Percentiles rank a stretch among this genome's conserved stretches.
phyloP scores from a whole-genome alignment of 2,329 filamentous ascomycete species.

The Cladosporium sp. region DNA sequence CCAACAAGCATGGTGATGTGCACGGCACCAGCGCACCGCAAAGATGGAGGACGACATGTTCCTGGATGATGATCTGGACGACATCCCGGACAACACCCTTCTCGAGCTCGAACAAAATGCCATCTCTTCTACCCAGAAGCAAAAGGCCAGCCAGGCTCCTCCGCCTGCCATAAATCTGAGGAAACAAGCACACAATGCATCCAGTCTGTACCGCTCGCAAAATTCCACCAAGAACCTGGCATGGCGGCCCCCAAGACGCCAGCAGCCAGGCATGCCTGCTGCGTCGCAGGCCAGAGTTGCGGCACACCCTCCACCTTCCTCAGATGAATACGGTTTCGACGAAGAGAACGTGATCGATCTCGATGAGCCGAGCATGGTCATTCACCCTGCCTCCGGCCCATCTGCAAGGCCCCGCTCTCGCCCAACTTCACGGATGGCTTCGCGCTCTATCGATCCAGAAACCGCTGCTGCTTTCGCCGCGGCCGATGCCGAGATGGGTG shows the following conservation, averaged over 20 bases:
- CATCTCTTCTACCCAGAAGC: constrained; percentile 45
- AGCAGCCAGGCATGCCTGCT: constrained; percentile 8
- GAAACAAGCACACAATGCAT: constrained; percentile 29
- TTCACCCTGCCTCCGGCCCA: constrained; percentile 30
- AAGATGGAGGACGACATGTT: constrained; percentile 47
- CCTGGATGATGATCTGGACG: constrained; percentile 49
- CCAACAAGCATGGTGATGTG: constrained; percentile 19
- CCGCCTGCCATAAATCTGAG: constrained; percentile 7
- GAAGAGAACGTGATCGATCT: constrained; percentile 51
- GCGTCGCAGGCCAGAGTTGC: constrained; percentile 7
- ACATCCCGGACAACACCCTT: constrained; percentile 48
- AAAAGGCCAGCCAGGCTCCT: constrained; percentile 9
- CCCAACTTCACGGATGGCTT: constrained; percentile 7
- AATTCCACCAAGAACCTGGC: constrained; percentile 28
- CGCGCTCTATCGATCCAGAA: constrained; percentile 29
- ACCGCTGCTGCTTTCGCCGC: constrained; percentile 38
- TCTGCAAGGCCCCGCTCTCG: not conserved
- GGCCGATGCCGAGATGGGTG: constrained; percentile 38
- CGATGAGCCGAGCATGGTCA: constrained; percentile 41
- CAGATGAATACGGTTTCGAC: constrained; percentile 49
- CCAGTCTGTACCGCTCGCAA: constrained; percentile 27
- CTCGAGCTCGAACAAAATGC: constrained; percentile 50
- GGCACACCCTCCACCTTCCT: constrained; percentile 30
- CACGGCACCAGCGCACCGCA: constrained; percentile 4
- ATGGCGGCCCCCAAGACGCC: constrained; percentile 36